Evolutionary conservation across 768 basidiomycete genomes (phyloP).

Genomic region (Leccinellum rugosiceps): DNA sequence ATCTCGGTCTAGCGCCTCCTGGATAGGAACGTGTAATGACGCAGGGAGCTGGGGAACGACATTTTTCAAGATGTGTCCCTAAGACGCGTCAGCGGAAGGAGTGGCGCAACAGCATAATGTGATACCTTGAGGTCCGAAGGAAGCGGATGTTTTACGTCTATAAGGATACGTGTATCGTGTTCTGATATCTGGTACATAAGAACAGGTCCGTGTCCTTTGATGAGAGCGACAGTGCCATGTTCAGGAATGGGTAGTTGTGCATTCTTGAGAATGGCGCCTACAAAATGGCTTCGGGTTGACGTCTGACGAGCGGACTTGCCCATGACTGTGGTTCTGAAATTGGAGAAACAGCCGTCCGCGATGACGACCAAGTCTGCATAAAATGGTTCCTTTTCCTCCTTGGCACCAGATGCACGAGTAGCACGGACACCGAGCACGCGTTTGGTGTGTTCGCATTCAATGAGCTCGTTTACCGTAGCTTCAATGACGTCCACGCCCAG

Average conservation of each 20-base stretch:
- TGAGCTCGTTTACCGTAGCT: constrained; percentile 75
- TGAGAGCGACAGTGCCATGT: constrained; percentile 81
- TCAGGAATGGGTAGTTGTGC: constrained; percentile 67
- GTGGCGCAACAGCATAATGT: neutral
- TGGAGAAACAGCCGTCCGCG: constrained; percentile 94
- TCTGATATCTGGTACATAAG: constrained; percentile 89
- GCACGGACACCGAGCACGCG: constrained; percentile 68
- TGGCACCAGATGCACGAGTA: constrained; percentile 35
- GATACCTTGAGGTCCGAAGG: constrained; percentile 76
- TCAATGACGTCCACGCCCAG: constrained; percentile 77
- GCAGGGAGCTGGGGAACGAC: constrained; percentile 82
- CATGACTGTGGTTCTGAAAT: constrained; percentile 76
- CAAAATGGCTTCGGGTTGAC: constrained; percentile 70
- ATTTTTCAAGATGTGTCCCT: constrained; percentile 68
- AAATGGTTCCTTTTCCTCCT: constrained; percentile 49
- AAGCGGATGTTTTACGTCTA: constrained; percentile 83
- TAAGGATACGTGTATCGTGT: constrained; percentile 88
- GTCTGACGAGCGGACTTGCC: constrained; percentile 47
- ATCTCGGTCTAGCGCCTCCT: constrained; percentile 68
- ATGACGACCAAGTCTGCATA: constrained; percentile 79
- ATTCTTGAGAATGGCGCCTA: constrained; percentile 82
- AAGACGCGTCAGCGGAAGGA: neutral
- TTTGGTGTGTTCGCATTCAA: constrained; percentile 51
- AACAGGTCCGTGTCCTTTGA: constrained; percentile 81
- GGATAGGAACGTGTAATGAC: constrained; percentile 62